Conservation (phyloP, 441 rosid species). For the Mallotus japonicus region DNA sequence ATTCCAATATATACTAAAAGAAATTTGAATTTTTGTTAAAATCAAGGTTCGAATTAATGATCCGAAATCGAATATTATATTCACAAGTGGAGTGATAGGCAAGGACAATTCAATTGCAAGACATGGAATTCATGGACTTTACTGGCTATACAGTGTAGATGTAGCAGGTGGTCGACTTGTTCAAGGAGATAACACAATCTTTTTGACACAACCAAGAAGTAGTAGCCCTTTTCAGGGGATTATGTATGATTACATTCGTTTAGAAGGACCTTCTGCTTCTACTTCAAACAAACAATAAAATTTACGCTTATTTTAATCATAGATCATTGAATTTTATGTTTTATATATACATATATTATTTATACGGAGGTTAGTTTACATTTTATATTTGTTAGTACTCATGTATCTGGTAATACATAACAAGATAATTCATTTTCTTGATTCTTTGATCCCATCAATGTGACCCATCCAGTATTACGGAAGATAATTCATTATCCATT, state of each 20-base stretch:
- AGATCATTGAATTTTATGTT: no score
- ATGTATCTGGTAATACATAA: no score
- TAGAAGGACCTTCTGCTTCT: conserved; percentile 56
- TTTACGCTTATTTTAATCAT: background rate
- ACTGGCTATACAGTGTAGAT: conserved; percentile 64
- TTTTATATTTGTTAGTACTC: no score
- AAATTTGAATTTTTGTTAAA: background rate
- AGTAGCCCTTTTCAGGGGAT: conserved; percentile 59
- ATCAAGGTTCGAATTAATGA: conserved; percentile 61
- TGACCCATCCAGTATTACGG: no score
- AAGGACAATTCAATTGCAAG: conserved; percentile 88
- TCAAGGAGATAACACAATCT: conserved; percentile 64
- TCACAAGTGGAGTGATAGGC: conserved; percentile 71
- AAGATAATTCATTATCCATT: no score
- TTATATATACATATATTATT: no score
- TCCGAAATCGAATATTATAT: conserved; percentile 41
- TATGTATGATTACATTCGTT: conserved; percentile 88
- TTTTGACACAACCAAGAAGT: conserved; percentile 58
- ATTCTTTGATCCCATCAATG: no score
- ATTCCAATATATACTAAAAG: background rate
- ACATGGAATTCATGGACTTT: conserved; percentile 88
- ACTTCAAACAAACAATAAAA: background rate
- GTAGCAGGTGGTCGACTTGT: conserved; percentile 47
- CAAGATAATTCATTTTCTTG: no score
- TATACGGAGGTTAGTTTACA: no score